Evolutionary conservation across 2,329 filamentous ascomycete species (phyloP).

Genomic region (Stemphylium lycopersici): DNA sequence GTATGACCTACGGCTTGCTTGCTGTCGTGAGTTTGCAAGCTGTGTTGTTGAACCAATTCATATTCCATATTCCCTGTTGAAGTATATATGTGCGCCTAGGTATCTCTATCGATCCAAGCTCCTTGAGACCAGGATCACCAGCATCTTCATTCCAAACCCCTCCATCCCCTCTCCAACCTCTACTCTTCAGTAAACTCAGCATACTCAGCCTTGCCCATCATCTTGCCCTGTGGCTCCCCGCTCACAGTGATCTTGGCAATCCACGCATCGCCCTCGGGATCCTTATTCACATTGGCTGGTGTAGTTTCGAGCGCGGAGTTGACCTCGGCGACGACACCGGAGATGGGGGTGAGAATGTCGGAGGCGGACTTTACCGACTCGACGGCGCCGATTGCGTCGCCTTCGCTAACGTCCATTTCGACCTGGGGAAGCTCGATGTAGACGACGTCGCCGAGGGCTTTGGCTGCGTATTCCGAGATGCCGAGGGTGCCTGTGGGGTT

Average conservation of each 20-base stretch:
- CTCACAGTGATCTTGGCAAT: slow-evolving; percentile 84
- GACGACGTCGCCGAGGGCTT: slow-evolving; percentile 93
- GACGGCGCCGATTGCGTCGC: slow-evolving; percentile 89
- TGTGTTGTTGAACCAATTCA: neutral
- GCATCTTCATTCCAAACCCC: neutral
- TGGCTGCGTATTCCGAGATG: slow-evolving; percentile 89
- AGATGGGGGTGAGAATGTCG: slow-evolving; percentile 89
- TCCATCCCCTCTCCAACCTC: neutral
- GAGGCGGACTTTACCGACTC: slow-evolving; percentile 99
- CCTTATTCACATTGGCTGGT: slow-evolving; percentile 85
- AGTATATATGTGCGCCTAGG: slow-evolving; percentile 5
- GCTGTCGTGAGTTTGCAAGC: neutral
- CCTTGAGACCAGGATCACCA: too few species aligned
- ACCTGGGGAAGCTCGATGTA: slow-evolving; percentile 89
- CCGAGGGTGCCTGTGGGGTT: slow-evolving; percentile 66
- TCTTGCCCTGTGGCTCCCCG: slow-evolving; percentile 63
- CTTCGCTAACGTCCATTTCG: slow-evolving; percentile 71
- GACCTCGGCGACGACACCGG: slow-evolving; percentile 74
- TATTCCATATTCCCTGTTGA: slow-evolving; percentile 12
- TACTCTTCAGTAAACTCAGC: slow-evolving; percentile 70
- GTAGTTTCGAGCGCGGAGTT: slow-evolving; percentile 82
- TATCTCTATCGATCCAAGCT: slow-evolving; percentile 1
- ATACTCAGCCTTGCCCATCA: slow-evolving; percentile 83
- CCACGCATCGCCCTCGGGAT: slow-evolving; percentile 91
- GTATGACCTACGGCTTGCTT: too few species aligned